phyloP scores from a whole-genome alignment of 495 filamentous ascomycete genomes.

The Barbatosphaeria neglecta region DNA sequence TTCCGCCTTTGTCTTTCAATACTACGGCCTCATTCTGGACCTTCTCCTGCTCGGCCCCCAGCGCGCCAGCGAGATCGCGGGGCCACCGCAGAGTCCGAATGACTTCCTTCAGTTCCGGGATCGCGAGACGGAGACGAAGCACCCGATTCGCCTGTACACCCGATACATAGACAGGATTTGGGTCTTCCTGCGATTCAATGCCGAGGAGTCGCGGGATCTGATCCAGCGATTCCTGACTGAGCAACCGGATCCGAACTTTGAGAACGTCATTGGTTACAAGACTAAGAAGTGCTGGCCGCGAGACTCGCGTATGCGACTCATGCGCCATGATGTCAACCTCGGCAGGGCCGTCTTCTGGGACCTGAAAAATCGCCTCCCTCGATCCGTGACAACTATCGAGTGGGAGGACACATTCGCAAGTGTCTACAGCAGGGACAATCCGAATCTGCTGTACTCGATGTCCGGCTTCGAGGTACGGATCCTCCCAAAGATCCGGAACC shows the following conservation, averaged over 20 bases:
- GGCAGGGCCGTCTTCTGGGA: conserved; percentile 99
- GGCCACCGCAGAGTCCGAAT: conserved; percentile 90
- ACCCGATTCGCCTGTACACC: conserved; percentile 93
- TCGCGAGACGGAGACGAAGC: conserved; percentile 75
- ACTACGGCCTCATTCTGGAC: conserved; percentile 94
- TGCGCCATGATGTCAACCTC: conserved; percentile 98
- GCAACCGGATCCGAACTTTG: conserved; percentile 97
- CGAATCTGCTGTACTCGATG: conserved; percentile 96
- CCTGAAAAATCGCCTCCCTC: conserved; percentile 88
- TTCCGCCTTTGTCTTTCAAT: conserved; percentile 97
- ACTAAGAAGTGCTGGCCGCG: conserved; percentile 99
- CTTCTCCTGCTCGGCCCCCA: conserved; percentile 85
- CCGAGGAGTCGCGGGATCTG: conserved; percentile 88
- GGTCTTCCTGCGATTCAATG: conserved; percentile 90
- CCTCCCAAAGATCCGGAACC: conserved; percentile 87
- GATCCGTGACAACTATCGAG: conserved; percentile 92
- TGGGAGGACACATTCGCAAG: conserved; percentile 99
- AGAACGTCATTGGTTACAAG: conserved; percentile 97
- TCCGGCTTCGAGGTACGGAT: conserved; percentile 96
- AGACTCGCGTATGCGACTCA: conserved; percentile 93
- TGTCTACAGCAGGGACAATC: conserved; percentile 97
- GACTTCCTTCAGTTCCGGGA: conserved; percentile 98
- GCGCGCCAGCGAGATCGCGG: conserved; percentile 92
- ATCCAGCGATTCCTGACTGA: conserved; percentile 98
- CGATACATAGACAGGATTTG: conserved; percentile 97